Conservation (phyloP, 2,329 filamentous ascomycete genomes). For the Onygenales sp. region DNA sequence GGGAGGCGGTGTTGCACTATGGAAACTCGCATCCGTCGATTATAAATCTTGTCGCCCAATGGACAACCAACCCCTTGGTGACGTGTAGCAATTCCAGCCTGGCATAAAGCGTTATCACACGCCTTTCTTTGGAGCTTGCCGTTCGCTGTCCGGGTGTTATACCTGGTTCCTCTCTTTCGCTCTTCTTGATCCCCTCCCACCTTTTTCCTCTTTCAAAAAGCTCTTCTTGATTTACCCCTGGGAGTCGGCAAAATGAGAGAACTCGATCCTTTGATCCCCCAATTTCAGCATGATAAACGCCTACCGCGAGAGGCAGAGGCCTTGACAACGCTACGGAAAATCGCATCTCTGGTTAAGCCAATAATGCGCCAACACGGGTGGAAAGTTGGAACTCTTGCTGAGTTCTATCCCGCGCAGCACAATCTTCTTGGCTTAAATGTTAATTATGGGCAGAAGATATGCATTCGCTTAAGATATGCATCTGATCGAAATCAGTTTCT, state of each 20-base stretch:
- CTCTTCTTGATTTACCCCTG: background rate
- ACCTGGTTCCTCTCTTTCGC: too few relatives aligned
- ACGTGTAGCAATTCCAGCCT: too few relatives aligned
- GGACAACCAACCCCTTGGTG: too few relatives aligned
- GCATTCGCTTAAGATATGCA: slow-evolving; percentile 69
- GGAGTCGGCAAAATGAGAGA: slow-evolving; percentile 23
- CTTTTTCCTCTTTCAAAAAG: too few relatives aligned
- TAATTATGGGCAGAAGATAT: slow-evolving; percentile 67
- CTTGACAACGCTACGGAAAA: slow-evolving; percentile 58
- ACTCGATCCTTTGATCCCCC: slow-evolving; percentile 38
- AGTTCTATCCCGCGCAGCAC: slow-evolving; percentile 70
- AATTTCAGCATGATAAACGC: slow-evolving; percentile 45
- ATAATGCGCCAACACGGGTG: slow-evolving; percentile 84
- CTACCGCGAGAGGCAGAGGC: slow-evolving; percentile 42
- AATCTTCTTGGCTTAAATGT: slow-evolving; percentile 75
- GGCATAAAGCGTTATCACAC: too few relatives aligned
- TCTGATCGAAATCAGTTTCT: slow-evolving; percentile 68
- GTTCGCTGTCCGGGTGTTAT: too few relatives aligned
- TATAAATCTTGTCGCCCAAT: background rate
- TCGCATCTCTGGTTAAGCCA: slow-evolving; percentile 84
- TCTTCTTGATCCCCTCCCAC: too few relatives aligned
- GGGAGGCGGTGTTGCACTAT: background rate
- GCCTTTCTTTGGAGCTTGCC: too few relatives aligned
- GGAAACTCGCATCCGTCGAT: background rate
- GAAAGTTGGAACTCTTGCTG: slow-evolving; percentile 67